These are phyloP conservation scores for Capsicum chinense DNA, from an alignment of 257 asterid genomes.

Conservation along the genomic window DNA sequence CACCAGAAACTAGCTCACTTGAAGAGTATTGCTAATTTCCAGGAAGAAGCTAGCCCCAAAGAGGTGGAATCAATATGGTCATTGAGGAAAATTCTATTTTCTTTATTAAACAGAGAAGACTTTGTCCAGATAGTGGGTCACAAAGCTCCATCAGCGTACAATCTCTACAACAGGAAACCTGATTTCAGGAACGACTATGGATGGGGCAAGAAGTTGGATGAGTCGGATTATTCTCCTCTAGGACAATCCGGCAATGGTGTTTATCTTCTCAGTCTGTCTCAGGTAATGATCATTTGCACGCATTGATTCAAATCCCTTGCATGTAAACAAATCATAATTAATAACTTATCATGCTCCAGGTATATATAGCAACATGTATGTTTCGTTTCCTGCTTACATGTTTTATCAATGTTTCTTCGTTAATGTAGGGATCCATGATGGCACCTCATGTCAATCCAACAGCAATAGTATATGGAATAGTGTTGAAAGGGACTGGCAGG, in stretches of 20 bases:
- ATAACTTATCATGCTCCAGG: background rate
- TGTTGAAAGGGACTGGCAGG: conserved; percentile 59
- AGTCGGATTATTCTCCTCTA: conserved; percentile 65
- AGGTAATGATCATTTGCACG: conserved; percentile 41
- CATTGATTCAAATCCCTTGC: background rate
- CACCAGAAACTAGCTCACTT: conserved; percentile 49
- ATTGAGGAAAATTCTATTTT: conserved; percentile 51
- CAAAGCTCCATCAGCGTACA: conserved; percentile 62
- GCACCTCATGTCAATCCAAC: conserved; percentile 87
- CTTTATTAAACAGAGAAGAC: conserved; percentile 36
- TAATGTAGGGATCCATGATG: conserved; percentile 84
- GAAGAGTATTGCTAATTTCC: conserved; percentile 47
- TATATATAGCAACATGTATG: background rate
- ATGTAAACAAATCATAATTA: background rate
- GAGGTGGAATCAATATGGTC: conserved; percentile 52
- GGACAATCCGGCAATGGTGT: conserved; percentile 55
- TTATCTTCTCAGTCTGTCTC: conserved; percentile 52
- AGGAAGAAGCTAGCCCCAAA: background rate
- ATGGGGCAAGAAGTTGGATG: conserved; percentile 68
- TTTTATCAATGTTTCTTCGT: background rate
- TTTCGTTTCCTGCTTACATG: background rate
- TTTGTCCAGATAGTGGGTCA: conserved; percentile 1
- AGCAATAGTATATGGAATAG: conserved; percentile 76
- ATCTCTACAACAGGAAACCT: conserved; percentile 57
- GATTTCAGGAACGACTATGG: conserved; percentile 75